These are phyloP conservation scores for Zygosaccharomyces gambellarensis DNA, from an alignment of 805 yeast genomes.

Conservation along the genomic window DNA sequence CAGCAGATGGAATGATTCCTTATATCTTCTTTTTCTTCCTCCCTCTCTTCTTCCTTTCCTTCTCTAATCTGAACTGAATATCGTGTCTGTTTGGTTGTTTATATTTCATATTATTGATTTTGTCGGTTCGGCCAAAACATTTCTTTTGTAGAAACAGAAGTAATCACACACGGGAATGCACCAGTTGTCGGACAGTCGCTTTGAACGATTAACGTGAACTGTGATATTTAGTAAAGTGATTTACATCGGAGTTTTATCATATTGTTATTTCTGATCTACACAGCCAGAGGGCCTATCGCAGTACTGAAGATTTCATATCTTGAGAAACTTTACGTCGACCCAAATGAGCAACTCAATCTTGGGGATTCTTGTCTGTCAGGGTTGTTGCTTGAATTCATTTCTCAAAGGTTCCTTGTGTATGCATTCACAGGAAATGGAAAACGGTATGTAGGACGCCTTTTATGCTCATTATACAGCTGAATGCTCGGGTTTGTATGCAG, in stretches of 20 bases:
- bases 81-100: background rate
- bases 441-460: too few species aligned
- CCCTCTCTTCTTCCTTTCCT: background rate
- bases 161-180: background rate
- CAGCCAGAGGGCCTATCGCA: too few species aligned
- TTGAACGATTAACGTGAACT: background rate
- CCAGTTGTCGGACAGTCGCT: background rate
- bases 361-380: too few species aligned
- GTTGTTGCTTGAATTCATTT: too few species aligned
- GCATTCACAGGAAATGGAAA: too few species aligned
- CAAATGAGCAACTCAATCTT: too few species aligned
- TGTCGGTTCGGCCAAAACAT: slow-evolving; percentile 3
- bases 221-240: background rate
- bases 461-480: too few species aligned
- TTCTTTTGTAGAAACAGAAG: background rate
- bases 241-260: background rate
- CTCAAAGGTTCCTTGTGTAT: too few species aligned
- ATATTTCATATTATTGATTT: background rate
- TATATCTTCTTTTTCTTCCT: background rate
- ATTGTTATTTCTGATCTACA: background rate
- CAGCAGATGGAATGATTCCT: background rate
- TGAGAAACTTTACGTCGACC: too few species aligned
- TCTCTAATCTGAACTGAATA: background rate
- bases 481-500: too few species aligned
- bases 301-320: too few species aligned